Evolutionary conservation across 257 asterid species (phyloP).

Genomic region (Solanum paucissectum): DNA sequence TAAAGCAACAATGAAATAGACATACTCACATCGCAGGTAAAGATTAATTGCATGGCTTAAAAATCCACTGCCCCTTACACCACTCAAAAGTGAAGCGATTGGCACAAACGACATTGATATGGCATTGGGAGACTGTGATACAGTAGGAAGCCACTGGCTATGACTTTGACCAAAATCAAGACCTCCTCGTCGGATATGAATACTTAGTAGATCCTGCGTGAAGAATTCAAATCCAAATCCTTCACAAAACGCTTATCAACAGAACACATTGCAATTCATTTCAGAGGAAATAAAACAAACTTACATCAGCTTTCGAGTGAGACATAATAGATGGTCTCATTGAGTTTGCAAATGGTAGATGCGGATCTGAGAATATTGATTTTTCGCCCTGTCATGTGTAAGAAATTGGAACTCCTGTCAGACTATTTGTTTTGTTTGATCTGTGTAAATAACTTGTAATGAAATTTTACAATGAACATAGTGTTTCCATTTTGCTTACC

Average conservation of each 20-base stretch:
- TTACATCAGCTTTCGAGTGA: slow-evolving; percentile 67
- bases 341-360: slow-evolving; percentile 49
- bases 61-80: slow-evolving; percentile 80
- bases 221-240: not conserved
- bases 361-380: slow-evolving; percentile 53
- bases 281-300: not conserved
- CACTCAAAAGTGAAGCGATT: slow-evolving; percentile 71
- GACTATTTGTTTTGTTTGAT: not conserved
- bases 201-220: slow-evolving; percentile 66
- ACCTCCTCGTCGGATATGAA: slow-evolving; percentile 76
- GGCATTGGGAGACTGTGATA: slow-evolving; percentile 70
- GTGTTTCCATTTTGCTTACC: not conserved
- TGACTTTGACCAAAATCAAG: slow-evolving; percentile 71
- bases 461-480: not conserved
- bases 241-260: not conserved
- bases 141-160: slow-evolving; percentile 83
- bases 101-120: slow-evolving; percentile 95
- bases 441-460: not conserved
- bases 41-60: slow-evolving; percentile 83
- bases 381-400: slow-evolving; percentile 35
- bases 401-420: not conserved
- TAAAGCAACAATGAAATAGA: not conserved
- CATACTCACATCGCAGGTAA: slow-evolving; percentile 78
- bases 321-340: slow-evolving; percentile 51
- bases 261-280: not conserved